Percentiles rank a stretch among this genome's conserved stretches.
Conservation (phyloP, 495 filamentous ascomycete genomes). For the Penicillium lagena region DNA sequence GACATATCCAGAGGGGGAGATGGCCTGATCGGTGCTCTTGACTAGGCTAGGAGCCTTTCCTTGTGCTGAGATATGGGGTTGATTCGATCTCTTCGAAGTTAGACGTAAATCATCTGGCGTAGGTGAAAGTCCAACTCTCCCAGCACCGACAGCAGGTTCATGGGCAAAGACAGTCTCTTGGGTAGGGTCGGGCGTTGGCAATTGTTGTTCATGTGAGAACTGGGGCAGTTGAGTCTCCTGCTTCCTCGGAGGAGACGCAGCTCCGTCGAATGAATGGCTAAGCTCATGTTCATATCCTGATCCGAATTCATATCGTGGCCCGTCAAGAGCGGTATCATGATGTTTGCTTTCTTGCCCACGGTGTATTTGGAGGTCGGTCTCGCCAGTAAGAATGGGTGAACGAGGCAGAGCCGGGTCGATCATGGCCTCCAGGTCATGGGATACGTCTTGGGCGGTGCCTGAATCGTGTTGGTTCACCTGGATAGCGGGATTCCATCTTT, state of each 20-base stretch:
- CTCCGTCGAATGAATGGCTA: conserved; percentile 13
- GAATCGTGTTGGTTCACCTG: background rate
- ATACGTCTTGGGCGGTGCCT: background rate
- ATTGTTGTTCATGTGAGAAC: conserved; percentile 6
- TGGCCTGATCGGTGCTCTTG: conserved; percentile 2
- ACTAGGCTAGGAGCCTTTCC: too few species aligned
- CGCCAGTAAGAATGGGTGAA: background rate
- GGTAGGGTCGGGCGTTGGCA: conserved; percentile 17
- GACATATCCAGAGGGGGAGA: background rate
- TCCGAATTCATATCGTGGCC: background rate
- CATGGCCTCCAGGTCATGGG: background rate
- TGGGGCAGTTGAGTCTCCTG: background rate
- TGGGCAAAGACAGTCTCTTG: conserved; percentile 7
- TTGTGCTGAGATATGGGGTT: background rate
- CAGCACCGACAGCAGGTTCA: background rate
- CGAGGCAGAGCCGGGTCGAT: background rate
- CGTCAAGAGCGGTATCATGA: background rate
- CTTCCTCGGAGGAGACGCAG: conserved; percentile 1
- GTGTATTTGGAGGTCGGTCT: background rate
- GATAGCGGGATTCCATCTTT: background rate
- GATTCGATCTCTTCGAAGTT: background rate
- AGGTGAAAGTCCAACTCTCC: background rate
- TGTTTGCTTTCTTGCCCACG: background rate
- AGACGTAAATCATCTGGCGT: conserved; percentile 9
- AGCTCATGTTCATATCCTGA: conserved; percentile 1